Conservation (phyloP, 2,329 filamentous ascomycete genomes). For the Arthroderma sp. region DNA sequence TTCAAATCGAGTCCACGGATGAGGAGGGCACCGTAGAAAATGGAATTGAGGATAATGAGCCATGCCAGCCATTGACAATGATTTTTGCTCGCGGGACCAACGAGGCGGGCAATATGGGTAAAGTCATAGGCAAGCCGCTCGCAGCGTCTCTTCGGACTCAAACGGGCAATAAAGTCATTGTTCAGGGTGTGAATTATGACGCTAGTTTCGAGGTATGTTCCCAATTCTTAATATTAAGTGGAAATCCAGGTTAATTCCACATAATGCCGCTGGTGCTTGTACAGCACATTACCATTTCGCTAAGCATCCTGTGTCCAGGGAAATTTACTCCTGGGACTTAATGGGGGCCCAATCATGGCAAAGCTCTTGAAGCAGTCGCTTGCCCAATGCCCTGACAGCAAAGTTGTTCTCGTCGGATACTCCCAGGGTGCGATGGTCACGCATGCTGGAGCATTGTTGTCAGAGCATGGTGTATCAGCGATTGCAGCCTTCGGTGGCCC, state of each 20-base stretch:
- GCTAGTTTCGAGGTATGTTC: conserved; percentile 17
- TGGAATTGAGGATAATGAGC: conserved; percentile 28
- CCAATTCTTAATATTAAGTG: conserved; percentile 12
- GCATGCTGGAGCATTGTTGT: conserved; percentile 20
- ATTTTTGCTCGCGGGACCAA: conserved; percentile 35
- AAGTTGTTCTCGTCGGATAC: conserved; percentile 26
- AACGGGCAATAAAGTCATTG: conserved; percentile 19
- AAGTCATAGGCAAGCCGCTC: conserved; percentile 30
- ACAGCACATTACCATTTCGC: not conserved
- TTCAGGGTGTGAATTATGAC: conserved; percentile 26
- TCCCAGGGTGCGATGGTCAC: conserved; percentile 28
- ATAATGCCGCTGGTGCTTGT: not conserved
- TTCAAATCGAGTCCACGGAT: not conserved
- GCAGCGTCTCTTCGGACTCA: conserved; percentile 18
- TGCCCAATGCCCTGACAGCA: conserved; percentile 24
- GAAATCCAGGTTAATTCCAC: not conserved
- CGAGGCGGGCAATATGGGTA: conserved; percentile 35
- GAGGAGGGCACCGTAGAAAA: conserved; percentile 23
- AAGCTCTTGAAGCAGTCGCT: conserved; percentile 21
- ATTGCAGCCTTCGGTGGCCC: conserved; percentile 39
- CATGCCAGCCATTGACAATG: conserved; percentile 33
- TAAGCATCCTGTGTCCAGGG: conserved; percentile 22
- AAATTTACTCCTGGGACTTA: conserved; percentile 19
- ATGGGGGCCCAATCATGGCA: conserved; percentile 23
- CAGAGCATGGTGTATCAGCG: conserved; percentile 25